Conservation (phyloP, 2,329 filamentous ascomycete genomes). For the Colletotrichum ledebouriae region DNA sequence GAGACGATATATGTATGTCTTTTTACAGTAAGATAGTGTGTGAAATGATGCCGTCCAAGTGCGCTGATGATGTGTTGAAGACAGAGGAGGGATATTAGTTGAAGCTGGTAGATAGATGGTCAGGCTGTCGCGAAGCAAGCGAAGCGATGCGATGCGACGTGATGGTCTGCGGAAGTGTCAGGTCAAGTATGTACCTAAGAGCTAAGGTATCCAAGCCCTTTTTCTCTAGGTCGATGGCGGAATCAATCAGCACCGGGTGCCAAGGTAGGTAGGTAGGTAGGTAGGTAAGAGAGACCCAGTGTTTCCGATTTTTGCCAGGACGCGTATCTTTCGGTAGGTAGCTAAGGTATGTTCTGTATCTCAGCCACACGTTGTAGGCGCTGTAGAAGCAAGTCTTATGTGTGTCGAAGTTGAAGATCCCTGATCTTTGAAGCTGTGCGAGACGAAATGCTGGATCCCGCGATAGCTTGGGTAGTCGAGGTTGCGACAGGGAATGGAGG, state of each 20-base stretch:
- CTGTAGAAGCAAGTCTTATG: not conserved
- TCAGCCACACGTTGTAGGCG: too few species aligned
- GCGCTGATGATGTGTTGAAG: not conserved
- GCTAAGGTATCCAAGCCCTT: not conserved
- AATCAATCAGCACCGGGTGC: slow-evolving; percentile 12
- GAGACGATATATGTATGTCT: slow-evolving; percentile 10
- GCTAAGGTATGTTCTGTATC: not conserved
- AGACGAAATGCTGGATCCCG: slow-evolving; percentile 3
- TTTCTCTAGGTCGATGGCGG: too few species aligned
- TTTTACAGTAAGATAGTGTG: not conserved
- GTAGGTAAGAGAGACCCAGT: not conserved
- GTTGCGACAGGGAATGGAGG: slow-evolving; percentile 19
- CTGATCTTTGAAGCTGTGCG: slow-evolving; percentile 1
- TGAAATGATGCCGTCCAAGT: slow-evolving; percentile 17
- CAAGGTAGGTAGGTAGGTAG: too few species aligned
- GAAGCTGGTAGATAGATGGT: slow-evolving; percentile 1
- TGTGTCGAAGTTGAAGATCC: not conserved
- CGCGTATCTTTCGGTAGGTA: not conserved
- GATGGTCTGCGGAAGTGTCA: not conserved
- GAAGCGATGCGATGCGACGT: slow-evolving; percentile 25
- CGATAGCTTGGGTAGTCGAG: slow-evolving; percentile 1
- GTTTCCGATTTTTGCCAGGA: slow-evolving; percentile 10
- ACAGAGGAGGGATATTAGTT: not conserved
- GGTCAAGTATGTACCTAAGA: not conserved
- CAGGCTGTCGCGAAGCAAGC: slow-evolving; percentile 21